These are phyloP conservation scores for Pigoraptor vietnamica DNA, from an alignment of 78 protist species.

Conservation along the genomic window DNA sequence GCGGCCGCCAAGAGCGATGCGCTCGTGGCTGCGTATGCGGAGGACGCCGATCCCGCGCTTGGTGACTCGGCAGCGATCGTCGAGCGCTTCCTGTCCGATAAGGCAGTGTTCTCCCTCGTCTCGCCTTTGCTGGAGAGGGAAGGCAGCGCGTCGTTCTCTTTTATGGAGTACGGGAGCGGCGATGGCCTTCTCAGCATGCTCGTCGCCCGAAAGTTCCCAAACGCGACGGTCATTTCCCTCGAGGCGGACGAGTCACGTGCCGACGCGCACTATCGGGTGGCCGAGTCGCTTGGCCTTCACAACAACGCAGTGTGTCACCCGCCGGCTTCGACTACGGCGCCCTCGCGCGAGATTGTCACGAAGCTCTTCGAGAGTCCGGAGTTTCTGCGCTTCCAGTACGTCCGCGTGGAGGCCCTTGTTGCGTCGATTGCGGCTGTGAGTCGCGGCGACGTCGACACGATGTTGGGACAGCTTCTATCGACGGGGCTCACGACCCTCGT, in stretches of 20 bases:
- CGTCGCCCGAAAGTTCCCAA: not conserved
- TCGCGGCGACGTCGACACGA: not conserved
- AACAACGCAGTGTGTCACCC: not conserved
- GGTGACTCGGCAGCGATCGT: too few relatives aligned
- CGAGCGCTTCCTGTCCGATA: not conserved
- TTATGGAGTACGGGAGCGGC: not conserved
- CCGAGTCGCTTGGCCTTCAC: not conserved
- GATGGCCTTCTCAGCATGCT: not conserved
- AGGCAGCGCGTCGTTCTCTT: not conserved
- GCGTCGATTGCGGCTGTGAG: not conserved
- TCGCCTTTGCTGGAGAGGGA: not conserved
- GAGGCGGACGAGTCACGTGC: not conserved
- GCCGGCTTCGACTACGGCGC: not conserved
- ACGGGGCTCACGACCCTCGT: not conserved
- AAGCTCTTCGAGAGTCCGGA: not conserved
- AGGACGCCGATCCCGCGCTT: too few relatives aligned
- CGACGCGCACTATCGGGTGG: not conserved
- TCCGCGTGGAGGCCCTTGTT: not conserved
- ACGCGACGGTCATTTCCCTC: not conserved
- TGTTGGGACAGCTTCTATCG: not conserved
- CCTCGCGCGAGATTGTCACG: not conserved
- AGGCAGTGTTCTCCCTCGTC: not conserved
- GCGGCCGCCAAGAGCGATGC: not conserved
- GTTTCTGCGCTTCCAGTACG: not conserved
- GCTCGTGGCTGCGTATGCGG: not conserved